Conservation (phyloP, 2,329 filamentous ascomycete genomes). For the Xylariaceae sp. region DNA sequence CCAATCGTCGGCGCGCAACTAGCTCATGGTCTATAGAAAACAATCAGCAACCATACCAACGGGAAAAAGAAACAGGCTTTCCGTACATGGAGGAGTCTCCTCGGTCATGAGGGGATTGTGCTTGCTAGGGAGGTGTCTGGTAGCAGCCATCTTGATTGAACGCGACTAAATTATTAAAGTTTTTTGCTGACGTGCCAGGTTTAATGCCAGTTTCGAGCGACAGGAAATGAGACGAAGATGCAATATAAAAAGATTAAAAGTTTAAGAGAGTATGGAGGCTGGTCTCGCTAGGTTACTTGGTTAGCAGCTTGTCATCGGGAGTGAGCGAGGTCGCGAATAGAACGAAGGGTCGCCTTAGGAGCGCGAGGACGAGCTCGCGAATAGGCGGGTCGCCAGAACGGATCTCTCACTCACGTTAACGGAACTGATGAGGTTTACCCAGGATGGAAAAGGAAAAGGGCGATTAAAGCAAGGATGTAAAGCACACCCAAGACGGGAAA, state of each 20-base stretch:
- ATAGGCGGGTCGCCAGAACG: slow-evolving; percentile 32
- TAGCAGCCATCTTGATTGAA: slow-evolving; percentile 41
- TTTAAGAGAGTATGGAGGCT: slow-evolving; percentile 24
- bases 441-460: slow-evolving; percentile 18
- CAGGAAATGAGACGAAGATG: slow-evolving; percentile 12
- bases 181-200: slow-evolving; percentile 9
- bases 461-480: slow-evolving; percentile 17
- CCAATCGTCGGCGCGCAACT: slow-evolving; percentile 81
- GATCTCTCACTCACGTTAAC: slow-evolving; percentile 37
- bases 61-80: slow-evolving; percentile 8
- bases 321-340: slow-evolving; percentile 30
- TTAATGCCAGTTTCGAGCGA: not conserved
- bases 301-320: slow-evolving; percentile 32
- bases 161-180: slow-evolving; percentile 24
- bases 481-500: slow-evolving; percentile 9
- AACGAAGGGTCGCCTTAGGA: slow-evolving; percentile 32
- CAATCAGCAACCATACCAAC: slow-evolving; percentile 22
- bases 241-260: slow-evolving; percentile 24
- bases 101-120: slow-evolving; percentile 69
- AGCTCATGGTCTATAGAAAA: slow-evolving; percentile 66
- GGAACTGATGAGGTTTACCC: no score
- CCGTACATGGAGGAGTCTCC: slow-evolving; percentile 64
- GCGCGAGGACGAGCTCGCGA: slow-evolving; percentile 29
- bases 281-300: slow-evolving; percentile 21
- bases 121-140: slow-evolving; percentile 58